These are phyloP conservation scores for Halophytophthora polymorphica DNA, from an alignment of 352 stramenopile species.

Conservation along the genomic window DNA sequence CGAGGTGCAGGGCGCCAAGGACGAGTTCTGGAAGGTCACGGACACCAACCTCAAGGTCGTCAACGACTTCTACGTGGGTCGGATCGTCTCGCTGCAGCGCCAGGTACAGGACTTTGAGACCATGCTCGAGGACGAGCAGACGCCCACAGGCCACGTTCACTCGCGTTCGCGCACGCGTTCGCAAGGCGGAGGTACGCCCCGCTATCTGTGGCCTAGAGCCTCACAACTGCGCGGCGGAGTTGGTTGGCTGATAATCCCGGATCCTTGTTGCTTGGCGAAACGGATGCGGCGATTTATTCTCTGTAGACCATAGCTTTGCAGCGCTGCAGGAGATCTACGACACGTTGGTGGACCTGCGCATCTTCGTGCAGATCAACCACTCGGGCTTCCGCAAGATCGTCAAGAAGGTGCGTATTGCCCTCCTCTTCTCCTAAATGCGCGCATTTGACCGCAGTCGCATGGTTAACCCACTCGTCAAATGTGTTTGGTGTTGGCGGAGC, in stretches of 20 bases:
- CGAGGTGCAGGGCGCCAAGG: constrained; percentile 69
- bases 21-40: constrained; percentile 82
- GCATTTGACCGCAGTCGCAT: too few relatives aligned
- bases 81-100: constrained; percentile 64
- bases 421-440: neutral
- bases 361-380: constrained; percentile 91
- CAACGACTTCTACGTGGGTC: constrained; percentile 82
- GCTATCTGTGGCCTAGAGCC: neutral
- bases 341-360: constrained; percentile 85
- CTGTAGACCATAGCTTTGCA: constrained; percentile 67
- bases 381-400: constrained; percentile 93
- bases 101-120: constrained; percentile 75
- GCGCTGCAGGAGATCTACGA: constrained; percentile 89
- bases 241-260: constrained; percentile 1
- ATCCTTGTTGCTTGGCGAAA: neutral
- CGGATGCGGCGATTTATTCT: too few relatives aligned
- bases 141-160: constrained; percentile 74
- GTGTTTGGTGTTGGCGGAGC: neutral
- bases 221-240: neutral
- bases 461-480: neutral
- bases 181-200: constrained; percentile 31
- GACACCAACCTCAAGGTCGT: constrained; percentile 79
- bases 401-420: constrained; percentile 68
- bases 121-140: constrained; percentile 64
- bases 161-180: constrained; percentile 54